Evolutionary conservation across 306 rosid genomes (phyloP).

Genomic region (Begonia fuchsioides): DNA sequence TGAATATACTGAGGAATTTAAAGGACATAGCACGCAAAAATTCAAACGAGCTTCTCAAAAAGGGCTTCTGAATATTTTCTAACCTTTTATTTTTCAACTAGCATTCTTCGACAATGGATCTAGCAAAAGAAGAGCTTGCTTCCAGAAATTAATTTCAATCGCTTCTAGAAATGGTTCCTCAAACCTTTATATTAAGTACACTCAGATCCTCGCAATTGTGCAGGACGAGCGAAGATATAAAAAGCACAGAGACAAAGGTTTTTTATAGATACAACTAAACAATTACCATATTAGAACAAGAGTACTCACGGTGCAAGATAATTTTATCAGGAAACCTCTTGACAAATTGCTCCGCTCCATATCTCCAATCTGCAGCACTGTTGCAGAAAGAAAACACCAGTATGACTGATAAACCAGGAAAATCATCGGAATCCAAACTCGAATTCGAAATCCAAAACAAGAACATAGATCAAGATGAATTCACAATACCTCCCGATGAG

Average conservation of each 20-base stretch:
- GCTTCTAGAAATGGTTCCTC: too few relatives aligned
- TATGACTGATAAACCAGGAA: not conserved
- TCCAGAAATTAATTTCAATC: too few relatives aligned
- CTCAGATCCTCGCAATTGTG: too few relatives aligned
- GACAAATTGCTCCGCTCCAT: slow-evolving; percentile 65
- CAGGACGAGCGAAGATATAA: too few relatives aligned
- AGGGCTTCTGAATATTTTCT: too few relatives aligned
- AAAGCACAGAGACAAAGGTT: not conserved
- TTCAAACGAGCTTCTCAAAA: too few relatives aligned
- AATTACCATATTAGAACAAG: slow-evolving; percentile 7
- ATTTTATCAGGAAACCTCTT: slow-evolving; percentile 68
- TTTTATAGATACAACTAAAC: slow-evolving; percentile 6
- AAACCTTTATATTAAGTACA: too few relatives aligned
- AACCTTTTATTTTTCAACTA: too few relatives aligned
- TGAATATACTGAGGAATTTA: too few relatives aligned
- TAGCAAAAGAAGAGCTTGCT: too few relatives aligned
- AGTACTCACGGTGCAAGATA: slow-evolving; percentile 65
- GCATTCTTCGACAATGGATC: too few relatives aligned
- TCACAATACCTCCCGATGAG: slow-evolving; percentile 59
- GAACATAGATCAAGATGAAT: not conserved
- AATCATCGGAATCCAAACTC: not conserved
- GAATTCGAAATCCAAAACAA: not conserved
- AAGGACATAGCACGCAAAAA: too few relatives aligned
- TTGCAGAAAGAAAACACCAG: slow-evolving; percentile 7
- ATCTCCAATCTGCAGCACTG: slow-evolving; percentile 88